Conservation (phyloP, 345 rosid genomes). For the Firmiana major region DNA sequence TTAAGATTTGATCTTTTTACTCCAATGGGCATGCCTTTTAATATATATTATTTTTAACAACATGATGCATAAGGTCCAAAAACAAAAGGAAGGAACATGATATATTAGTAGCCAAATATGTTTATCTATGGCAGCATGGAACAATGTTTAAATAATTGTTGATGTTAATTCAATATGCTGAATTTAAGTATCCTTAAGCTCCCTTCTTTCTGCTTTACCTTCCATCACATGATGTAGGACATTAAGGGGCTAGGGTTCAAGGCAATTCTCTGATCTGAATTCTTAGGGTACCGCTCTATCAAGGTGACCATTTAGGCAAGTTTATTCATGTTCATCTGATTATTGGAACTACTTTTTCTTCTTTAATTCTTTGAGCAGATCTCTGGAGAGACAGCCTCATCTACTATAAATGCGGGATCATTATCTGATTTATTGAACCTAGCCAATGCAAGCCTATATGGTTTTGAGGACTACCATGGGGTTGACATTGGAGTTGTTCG, state of each 20-base stretch:
- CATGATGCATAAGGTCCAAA: not conserved
- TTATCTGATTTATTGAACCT: conserved; percentile 75
- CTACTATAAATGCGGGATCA: conserved; percentile 78
- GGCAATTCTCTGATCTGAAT: not conserved
- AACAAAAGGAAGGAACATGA: not conserved
- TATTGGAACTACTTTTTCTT: not conserved
- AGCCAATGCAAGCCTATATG: conserved; percentile 75
- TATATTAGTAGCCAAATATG: not conserved
- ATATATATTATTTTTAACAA: not conserved
- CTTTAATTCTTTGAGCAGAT: conserved; percentile 42
- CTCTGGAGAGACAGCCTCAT: conserved; percentile 91
- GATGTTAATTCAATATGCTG: not conserved
- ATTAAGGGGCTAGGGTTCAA: not conserved
- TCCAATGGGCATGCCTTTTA: no score
- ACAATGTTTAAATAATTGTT: not conserved
- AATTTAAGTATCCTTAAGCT: not conserved
- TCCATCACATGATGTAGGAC: not conserved
- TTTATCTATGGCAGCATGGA: not conserved
- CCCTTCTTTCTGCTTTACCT: not conserved
- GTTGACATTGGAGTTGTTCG: conserved; percentile 95
- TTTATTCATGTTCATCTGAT: not conserved
- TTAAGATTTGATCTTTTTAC: no score
- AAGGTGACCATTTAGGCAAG: not conserved
- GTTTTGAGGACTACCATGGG: conserved; percentile 97
- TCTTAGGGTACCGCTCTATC: not conserved